Evolutionary conservation across 352 stramenopile genomes (phyloP).

Genomic region (Globisporangium cylindrosporum): DNA sequence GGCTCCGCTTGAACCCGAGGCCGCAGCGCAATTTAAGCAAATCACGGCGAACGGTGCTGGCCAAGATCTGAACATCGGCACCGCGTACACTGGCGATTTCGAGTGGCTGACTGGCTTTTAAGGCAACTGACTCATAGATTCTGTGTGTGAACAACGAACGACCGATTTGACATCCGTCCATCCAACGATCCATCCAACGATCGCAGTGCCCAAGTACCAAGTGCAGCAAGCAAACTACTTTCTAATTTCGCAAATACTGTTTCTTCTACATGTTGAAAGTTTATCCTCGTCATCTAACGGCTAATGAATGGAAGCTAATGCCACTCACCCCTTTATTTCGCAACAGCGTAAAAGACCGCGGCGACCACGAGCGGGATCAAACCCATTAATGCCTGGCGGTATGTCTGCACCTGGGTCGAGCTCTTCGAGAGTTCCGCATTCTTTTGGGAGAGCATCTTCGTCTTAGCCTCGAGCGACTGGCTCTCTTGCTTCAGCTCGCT

Average conservation of each 20-base stretch:
- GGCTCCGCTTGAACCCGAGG: constrained; percentile 73
- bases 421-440: constrained; percentile 37
- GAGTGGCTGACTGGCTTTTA: constrained; percentile 82
- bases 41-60: constrained; percentile 48
- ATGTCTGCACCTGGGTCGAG: constrained; percentile 53
- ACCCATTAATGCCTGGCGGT: constrained; percentile 52
- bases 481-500: constrained; percentile 20
- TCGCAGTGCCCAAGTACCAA: background rate
- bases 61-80: constrained; percentile 69
- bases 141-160: background rate
- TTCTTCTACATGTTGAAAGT: constrained; percentile 14
- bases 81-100: constrained; percentile 61
- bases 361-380: constrained; percentile 56
- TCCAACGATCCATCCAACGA: background rate
- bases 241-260: constrained; percentile 15
- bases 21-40: constrained; percentile 67
- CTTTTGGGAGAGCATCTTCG: constrained; percentile 37
- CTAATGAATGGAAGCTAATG: background rate
- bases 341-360: constrained; percentile 47
- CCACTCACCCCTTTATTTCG: constrained; percentile 29
- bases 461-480: constrained; percentile 25
- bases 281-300: constrained; percentile 11
- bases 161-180: background rate
- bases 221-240: background rate
- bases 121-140: constrained; percentile 8